Evolutionary conservation across 2,329 filamentous ascomycete species (phyloP), one percentile per base, ranked within the genome.

Genomic region (Colletotrichum sp.): DNA sequence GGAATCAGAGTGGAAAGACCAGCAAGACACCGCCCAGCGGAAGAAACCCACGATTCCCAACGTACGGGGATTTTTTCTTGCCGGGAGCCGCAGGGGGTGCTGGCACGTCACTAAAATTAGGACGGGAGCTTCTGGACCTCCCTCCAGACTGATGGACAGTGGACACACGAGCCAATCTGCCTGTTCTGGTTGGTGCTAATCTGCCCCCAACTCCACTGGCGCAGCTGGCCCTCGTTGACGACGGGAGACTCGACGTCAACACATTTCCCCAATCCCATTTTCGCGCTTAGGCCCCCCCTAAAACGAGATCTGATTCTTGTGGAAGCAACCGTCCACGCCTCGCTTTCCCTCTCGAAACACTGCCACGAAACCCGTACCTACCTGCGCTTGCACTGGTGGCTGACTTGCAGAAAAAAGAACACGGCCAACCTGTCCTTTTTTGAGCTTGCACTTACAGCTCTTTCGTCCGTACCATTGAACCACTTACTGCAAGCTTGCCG

Each of bases 31-130:
- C 59, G 57, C 59, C 73, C 68, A 48, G 39, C 39, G 39, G 39
- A n/a, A 67, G 55, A 63, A 64, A 28, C 30, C 21, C 68, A 65
- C 57, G 32, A 69, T 24, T 48, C 9, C 18, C 39, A 48, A 2
- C 3, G 39, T 21, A 61, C 67, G 43, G 43, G 57, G 48, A 30
- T 64, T 68, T 68, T 12, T 30, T 24, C 43, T 39, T 61, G 5
- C 39, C 61, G 61, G 39, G 26, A 12, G 21, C 12, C 43, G 63
- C 73, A 75, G 39, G 73, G 73, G 73, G 64, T 63, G 52, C 24
- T 48, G 39, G 39, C 39, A 48, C 15, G 43, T 73, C 73, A 57
- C 73, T 73, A 66, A 73, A 65, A 75, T 75, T 69, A 73, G 73
- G 26, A 24, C 24, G 24, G 24, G 64, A 73, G 48, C 39, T 57